Evolutionary conservation across 177 flowering plant species (phyloP), one percentile per base, ranked within the genome.

Genomic region (Telopea speciosissima): DNA sequence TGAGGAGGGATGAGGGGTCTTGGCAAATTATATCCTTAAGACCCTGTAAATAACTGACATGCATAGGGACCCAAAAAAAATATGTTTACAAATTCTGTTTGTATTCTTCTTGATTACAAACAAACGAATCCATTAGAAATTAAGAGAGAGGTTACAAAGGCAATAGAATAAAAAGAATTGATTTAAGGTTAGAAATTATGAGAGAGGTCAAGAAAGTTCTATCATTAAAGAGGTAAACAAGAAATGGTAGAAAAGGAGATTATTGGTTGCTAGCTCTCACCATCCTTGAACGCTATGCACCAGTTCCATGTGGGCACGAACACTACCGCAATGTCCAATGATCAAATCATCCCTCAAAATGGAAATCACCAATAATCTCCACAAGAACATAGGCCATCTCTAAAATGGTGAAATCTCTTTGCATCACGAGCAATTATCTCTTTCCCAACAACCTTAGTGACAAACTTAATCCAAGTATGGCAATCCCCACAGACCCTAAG

Each of bases 401-500:
- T 82, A 65, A 85, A 82, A 78, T 82, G 85, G 70, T 85, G 89
- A 71, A 81, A 84, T 74, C 87, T 77, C 76, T 81, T 83, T 58
- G 84, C 76, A 81, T 83, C 87, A 72, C 86, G 77, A 52, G 83
- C 82, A 78, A 83, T 77, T 67, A 85, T 82, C 45, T 82, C 83
- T 76, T 80, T 80, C 13, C 77, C 78, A 68, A 71, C 75, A 70
- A 71, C 72, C 66, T 56, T 73, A 22, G 85, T 68, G 42, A 83
- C 82, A 42, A 78, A 72, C 68, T 86, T 85, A 68, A 82, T 83
- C 82, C 85, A 82, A 36, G 68, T 67, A 63, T 83, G 88, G 62
- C 88, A 85, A 73, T 85, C 84, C 59, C 84, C 84, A 79, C 86
- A 86, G 67, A 86, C 84, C 73, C 83, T 77, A 26, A 84, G 81